These are phyloP conservation scores for Pachysandra terminalis DNA, from an alignment of 164 flowering plant genomes.

Conservation along the genomic window DNA sequence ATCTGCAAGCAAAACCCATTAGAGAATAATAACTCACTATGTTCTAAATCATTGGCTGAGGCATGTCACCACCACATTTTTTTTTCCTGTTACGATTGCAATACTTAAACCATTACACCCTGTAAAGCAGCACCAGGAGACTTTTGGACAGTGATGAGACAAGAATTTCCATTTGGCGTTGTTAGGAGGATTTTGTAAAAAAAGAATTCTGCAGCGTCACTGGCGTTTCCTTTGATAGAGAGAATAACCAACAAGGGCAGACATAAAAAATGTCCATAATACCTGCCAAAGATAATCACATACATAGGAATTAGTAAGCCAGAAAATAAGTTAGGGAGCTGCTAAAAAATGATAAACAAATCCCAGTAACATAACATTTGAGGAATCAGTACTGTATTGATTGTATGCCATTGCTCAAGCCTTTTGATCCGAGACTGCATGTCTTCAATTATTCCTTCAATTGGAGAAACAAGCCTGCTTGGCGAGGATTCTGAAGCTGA, in stretches of 20 bases:
- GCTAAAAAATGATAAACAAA: background rate
- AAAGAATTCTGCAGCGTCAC: slow-evolving; percentile 17
- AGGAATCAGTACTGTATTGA: slow-evolving; percentile 46
- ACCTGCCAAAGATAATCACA: slow-evolving; percentile 56
- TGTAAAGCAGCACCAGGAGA: background rate
- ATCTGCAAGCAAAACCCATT: no score
- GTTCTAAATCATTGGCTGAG: no score
- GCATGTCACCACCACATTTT: background rate
- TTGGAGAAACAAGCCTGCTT: slow-evolving; percentile 52
- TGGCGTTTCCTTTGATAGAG: slow-evolving; percentile 82
- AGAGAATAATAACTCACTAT: no score
- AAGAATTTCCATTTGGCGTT: slow-evolving; percentile 5
- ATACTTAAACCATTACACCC: background rate
- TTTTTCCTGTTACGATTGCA: background rate
- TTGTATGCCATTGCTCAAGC: slow-evolving; percentile 87
- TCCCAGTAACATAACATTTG: background rate
- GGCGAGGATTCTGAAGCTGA: slow-evolving; percentile 78
- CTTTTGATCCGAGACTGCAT: slow-evolving; percentile 78
- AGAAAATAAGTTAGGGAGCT: background rate
- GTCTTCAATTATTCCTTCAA: slow-evolving; percentile 76
- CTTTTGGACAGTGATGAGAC: background rate
- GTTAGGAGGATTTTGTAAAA: background rate
- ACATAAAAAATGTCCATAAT: slow-evolving; percentile 94
- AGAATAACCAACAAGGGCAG: slow-evolving; percentile 93
- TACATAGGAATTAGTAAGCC: no score